Evolutionary conservation across 306 rosid species (phyloP), one percentile per base, ranked within the genome.

Genomic region (Clitoria ternatea): DNA sequence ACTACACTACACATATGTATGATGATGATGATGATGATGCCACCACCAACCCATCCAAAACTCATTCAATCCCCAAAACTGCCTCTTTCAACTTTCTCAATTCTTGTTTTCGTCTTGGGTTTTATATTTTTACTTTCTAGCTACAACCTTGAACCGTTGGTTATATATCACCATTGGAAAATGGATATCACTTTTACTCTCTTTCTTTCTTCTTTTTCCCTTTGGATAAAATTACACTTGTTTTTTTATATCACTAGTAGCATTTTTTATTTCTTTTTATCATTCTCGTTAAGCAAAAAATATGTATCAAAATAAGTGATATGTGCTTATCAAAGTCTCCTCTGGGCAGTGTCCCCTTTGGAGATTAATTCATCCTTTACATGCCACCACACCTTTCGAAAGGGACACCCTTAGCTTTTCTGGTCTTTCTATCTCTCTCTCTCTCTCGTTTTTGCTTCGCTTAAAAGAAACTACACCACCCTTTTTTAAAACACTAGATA

Each of bases 381-480:
- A 64, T 80, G 71, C 72, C 80, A 61, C 77, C 76, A 72, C 70
- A 24, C 74, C 83, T 47, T 82, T 69, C 44, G 76, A 83, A 77
- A 85, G 79, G 44, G 85, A 81, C 87, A 66, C 67, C 76, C 77
- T 40, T 47, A 43, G 24, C 81, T 70, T 81, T 66, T 37, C 15
- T 22, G 10, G 1, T 52, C 12, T 43, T 11, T 45, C 5, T 14
- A 5, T 47, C 53, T 18, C 2, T 7, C 44, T 24, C 6, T 59
- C 24, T 6, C 3, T 20, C 37, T 12, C 54, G 39, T 33, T 73
- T 40, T 68, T 79, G 81, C 86, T 85, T 77, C 72, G 18, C 73
- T 44, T 60, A 17, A 81, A 80, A 80, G 85, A 78, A 80, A 77
- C 80, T 70, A 32, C 83, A 72, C 54, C 72, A 78, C n/a, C n/a